Conservation (phyloP, 2,329 filamentous ascomycete species). For the Botrytis medusae region DNA sequence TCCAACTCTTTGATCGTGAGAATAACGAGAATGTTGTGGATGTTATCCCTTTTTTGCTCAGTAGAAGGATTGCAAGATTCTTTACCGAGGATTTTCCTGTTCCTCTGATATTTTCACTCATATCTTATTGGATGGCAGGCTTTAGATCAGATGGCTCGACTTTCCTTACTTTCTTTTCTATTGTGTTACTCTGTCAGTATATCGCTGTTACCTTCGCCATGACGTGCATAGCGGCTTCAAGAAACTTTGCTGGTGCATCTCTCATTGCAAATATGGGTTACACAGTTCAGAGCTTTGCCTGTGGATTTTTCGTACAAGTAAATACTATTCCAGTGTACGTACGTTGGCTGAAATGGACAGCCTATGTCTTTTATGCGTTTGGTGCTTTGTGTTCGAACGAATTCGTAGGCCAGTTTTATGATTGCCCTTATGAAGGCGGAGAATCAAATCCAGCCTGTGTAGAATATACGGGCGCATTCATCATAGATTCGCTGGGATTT, state of each 20-base stretch:
- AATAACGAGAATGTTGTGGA: constrained; percentile 70
- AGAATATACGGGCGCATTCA: constrained; percentile 67
- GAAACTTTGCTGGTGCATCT: constrained; percentile 69
- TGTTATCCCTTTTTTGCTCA: constrained; percentile 67
- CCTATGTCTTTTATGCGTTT: constrained; percentile 68
- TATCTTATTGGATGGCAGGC: constrained; percentile 78
- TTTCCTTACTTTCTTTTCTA: constrained; percentile 71
- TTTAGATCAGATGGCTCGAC: constrained; percentile 62
- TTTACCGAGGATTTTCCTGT: constrained; percentile 72
- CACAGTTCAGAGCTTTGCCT: constrained; percentile 72
- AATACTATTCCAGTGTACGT: constrained; percentile 74
- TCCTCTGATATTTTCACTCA: constrained; percentile 66
- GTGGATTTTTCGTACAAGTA: constrained; percentile 74
- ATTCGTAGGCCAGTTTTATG: constrained; percentile 70
- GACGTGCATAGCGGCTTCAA: constrained; percentile 62
- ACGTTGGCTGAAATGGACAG: constrained; percentile 72
- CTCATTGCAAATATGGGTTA: constrained; percentile 71
- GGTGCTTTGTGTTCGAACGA: constrained; percentile 72
- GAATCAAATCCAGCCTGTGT: constrained; percentile 62
- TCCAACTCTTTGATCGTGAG: constrained; percentile 74
- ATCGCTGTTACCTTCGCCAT: constrained; percentile 71
- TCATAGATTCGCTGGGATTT: constrained; percentile 68
- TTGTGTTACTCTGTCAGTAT: constrained; percentile 70
- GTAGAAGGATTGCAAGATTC: constrained; percentile 66
- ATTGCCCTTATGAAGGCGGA: constrained; percentile 66